Conservation (phyloP, 257 asterid genomes). For the Gentiana straminea region DNA sequence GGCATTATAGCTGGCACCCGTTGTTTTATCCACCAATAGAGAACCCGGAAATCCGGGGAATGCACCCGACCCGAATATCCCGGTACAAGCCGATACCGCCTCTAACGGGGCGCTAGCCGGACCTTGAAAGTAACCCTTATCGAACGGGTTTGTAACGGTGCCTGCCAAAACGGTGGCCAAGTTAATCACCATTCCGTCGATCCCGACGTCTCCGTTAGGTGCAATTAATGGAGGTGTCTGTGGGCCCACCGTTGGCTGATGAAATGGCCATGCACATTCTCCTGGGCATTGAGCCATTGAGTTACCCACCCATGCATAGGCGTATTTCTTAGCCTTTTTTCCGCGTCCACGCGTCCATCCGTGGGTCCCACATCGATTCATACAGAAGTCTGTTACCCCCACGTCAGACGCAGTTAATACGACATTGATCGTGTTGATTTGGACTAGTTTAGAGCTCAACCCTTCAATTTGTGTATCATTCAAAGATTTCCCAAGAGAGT, state of each 20-base stretch:
- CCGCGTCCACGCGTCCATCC: conserved; percentile 22
- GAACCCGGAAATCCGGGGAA: conserved; percentile 55
- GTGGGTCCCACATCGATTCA: conserved; percentile 48
- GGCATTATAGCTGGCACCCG: conserved; percentile 57
- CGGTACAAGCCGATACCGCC: conserved; percentile 53
- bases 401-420: conserved; percentile 47
- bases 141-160: conserved; percentile 48
- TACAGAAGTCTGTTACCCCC: conserved; percentile 36
- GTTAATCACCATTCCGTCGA: conserved; percentile 12
- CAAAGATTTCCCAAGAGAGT: conserved; percentile 24
- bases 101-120: conserved; percentile 43
- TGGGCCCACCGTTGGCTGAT: conserved; percentile 51
- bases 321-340: conserved; percentile 28
- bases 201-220: too few relatives aligned
- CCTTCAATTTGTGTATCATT: conserved; percentile 18
- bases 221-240: conserved; percentile 36
- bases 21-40: conserved; percentile 39
- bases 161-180: conserved; percentile 42
- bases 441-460: conserved; percentile 32
- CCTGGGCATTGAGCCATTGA: conserved; percentile 44
- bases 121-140: conserved; percentile 46
- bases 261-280: conserved; percentile 58
- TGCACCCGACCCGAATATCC: conserved; percentile 44
- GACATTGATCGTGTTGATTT: conserved; percentile 35
- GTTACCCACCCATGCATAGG: conserved; percentile 54